Percentiles rank a stretch among this genome's conserved stretches.
These are phyloP conservation scores for Penicillium lagena DNA, from an alignment of 495 filamentous ascomycete genomes.

Conservation along the genomic window DNA sequence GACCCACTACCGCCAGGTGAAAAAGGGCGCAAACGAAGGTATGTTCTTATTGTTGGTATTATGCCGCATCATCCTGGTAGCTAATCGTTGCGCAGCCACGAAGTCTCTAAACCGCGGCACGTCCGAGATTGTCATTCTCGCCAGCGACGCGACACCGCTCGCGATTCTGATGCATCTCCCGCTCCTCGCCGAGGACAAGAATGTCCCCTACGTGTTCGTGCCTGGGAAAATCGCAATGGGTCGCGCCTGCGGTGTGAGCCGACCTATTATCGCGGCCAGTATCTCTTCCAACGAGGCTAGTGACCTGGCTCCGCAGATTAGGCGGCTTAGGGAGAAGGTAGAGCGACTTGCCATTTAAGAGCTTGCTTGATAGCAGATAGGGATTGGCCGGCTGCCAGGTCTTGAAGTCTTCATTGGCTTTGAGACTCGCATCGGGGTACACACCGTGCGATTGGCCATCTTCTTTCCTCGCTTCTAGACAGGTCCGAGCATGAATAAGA, in stretches of 20 bases:
- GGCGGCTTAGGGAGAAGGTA: constrained; percentile 85
- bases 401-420: no score
- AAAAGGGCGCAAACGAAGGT: constrained; percentile 67
- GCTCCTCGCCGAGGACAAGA: constrained; percentile 80
- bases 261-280: constrained; percentile 78
- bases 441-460: no score
- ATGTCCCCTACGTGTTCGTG: constrained; percentile 61
- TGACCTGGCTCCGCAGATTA: constrained; percentile 81
- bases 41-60: constrained; percentile 5
- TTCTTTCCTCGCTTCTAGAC: no score
- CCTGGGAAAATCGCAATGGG: constrained; percentile 70
- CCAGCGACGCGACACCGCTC: constrained; percentile 80
- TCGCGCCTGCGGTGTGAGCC: constrained; percentile 64
- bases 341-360: constrained; percentile 91
- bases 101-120: constrained; percentile 88
- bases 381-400: no score
- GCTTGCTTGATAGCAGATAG: no score
- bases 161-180: constrained; percentile 90
- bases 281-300: constrained; percentile 93
- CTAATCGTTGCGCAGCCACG: constrained; percentile 40
- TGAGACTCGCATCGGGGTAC: no score
- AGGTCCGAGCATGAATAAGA: no score
- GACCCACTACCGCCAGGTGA: constrained; percentile 75
- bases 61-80: constrained; percentile 4
- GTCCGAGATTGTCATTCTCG: constrained; percentile 80